These are phyloP conservation scores for Teratosphaeria viscida DNA, from an alignment of 2,329 filamentous ascomycete genomes.

Conservation along the genomic window DNA sequence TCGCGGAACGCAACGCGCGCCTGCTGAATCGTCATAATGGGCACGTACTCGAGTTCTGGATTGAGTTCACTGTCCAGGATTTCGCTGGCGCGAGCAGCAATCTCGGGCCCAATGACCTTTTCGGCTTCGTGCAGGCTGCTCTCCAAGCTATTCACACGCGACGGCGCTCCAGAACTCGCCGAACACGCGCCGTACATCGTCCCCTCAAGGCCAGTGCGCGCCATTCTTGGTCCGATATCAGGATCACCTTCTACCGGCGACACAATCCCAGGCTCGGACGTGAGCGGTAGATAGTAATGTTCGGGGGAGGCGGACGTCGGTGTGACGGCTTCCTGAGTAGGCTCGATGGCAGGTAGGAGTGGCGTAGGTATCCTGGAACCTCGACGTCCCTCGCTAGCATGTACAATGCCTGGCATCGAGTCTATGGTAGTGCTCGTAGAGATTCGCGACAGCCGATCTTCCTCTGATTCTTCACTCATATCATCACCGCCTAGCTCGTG, in stretches of 20 bases:
- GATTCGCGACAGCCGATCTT: constrained; percentile 26
- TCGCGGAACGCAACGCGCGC: constrained; percentile 81
- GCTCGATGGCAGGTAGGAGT: constrained; percentile 5
- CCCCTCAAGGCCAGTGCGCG: constrained; percentile 46
- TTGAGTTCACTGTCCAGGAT: constrained; percentile 54
- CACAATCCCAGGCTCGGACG: constrained; percentile 16
- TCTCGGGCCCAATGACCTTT: background rate
- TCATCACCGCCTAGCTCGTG: constrained; percentile 63
- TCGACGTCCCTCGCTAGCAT: constrained; percentile 9
- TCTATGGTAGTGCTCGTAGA: constrained; percentile 25
- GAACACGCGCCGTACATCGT: constrained; percentile 69
- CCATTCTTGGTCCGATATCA: background rate
- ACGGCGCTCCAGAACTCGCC: constrained; percentile 11
- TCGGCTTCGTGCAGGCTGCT: background rate
- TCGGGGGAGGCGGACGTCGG: background rate
- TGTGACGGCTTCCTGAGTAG: constrained; percentile 2
- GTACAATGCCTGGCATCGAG: constrained; percentile 10
- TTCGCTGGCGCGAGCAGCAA: constrained; percentile 28
- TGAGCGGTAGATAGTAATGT: constrained; percentile 12
- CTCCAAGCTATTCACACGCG: constrained; percentile 68
- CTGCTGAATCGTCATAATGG: constrained; percentile 77
- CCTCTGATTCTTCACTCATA: constrained; percentile 38
- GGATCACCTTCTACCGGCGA: constrained; percentile 6
- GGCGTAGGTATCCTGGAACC: constrained; percentile 18
- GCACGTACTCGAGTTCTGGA: constrained; percentile 86